A percentile compares a stretch with the other conserved stretches of the same genome.
Evolutionary conservation across 108 stramenopile species (phyloP).

Genomic region (Fistulifera pelliculosa): DNA sequence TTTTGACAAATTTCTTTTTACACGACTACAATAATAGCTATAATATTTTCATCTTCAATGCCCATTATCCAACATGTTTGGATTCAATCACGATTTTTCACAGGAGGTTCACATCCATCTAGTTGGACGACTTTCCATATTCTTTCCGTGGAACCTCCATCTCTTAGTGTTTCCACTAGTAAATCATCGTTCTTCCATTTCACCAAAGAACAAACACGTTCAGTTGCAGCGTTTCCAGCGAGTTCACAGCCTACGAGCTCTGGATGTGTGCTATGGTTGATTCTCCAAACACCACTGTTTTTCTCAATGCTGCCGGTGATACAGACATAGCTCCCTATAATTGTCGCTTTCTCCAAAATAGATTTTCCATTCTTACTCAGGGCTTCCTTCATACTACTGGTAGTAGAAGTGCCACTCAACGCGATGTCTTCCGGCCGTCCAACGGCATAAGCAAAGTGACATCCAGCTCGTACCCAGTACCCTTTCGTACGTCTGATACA

Average conservation of each 20-base stretch:
- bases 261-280: constrained; percentile 23
- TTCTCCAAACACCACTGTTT: constrained; percentile 2
- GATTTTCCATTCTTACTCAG: neutral
- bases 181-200: neutral
- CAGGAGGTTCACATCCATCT: constrained; percentile 4
- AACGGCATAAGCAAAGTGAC: constrained; percentile 39
- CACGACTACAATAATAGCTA: too few relatives aligned
- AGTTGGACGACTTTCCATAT: constrained; percentile 21
- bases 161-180: neutral
- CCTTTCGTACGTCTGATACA: constrained; percentile 25
- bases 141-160: constrained; percentile 3
- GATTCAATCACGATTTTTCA: too few relatives aligned
- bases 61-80: too few relatives aligned
- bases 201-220: neutral
- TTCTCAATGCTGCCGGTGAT: constrained; percentile 12
- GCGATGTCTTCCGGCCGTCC: constrained; percentile 25
- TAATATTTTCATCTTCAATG: too few relatives aligned
- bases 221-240: constrained; percentile 13
- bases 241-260: constrained; percentile 18
- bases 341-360: neutral
- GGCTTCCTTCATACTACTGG: neutral
- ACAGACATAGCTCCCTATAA: constrained; percentile 15
- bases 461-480: constrained; percentile 37
- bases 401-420: too few relatives aligned
- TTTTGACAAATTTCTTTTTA: too few relatives aligned